These are phyloP conservation scores for Talaromyces nanjingensis DNA, from an alignment of 495 filamentous ascomycete genomes.

Conservation along the genomic window DNA sequence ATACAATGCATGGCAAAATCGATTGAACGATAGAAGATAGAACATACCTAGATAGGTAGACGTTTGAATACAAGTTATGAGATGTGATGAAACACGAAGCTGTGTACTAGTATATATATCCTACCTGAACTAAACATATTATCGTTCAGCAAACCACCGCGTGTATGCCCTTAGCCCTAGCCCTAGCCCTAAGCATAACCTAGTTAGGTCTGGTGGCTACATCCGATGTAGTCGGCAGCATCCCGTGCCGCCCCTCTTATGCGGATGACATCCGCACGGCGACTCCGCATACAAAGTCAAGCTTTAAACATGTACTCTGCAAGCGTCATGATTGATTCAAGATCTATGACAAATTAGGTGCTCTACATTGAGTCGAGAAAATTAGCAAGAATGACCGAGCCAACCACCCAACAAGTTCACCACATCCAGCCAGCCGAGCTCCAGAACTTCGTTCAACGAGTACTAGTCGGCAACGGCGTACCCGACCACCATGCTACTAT, in stretches of 20 bases:
- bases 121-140: no score
- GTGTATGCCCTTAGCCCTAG: no score
- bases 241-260: not conserved
- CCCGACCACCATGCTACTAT: slow-evolving; percentile 46
- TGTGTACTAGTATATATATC: no score
- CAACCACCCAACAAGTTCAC: not conserved
- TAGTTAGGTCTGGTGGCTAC: not conserved
- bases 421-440: not conserved
- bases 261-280: not conserved
- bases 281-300: not conserved
- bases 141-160: no score
- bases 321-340: not conserved
- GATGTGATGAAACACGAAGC: not conserved
- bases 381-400: not conserved
- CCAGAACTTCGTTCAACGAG: slow-evolving; percentile 31
- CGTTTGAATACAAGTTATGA: not conserved
- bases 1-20: not conserved
- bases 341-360: not conserved
- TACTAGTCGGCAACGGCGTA: slow-evolving; percentile 54
- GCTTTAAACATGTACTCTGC: not conserved
- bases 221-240: not conserved
- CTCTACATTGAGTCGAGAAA: not conserved
- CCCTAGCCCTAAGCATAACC: not conserved
- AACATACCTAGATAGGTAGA: no score
- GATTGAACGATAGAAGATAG: not conserved